Evolutionary conservation across 1,284 basidiomycete species (phyloP), one percentile per base, ranked within the genome.

Genomic region (Cutaneotrichosporon cyanovorans): DNA sequence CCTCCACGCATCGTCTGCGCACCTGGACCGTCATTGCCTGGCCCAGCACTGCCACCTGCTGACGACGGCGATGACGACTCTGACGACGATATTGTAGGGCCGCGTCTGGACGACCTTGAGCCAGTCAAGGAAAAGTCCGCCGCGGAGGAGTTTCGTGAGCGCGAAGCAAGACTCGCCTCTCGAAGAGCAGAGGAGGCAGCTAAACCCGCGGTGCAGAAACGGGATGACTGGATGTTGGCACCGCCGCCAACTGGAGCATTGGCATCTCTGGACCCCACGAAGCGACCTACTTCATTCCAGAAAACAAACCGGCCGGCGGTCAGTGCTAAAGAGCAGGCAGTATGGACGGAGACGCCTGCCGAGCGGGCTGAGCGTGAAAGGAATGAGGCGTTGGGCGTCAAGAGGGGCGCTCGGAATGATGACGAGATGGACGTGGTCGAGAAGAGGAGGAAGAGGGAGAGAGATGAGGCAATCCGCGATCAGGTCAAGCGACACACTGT

Each of bases 161-260:
- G 79, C 41, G 90, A 95, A 68, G 59, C 51, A 21, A 44, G 80
- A 49, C 73, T 79, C 41, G 72, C 79, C 25, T 83, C 86, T 74
- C 83, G 80, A 34, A 28, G 25, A 28, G 12, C 25, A 28, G 25
- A 28, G 25, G 44, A 22, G 28, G 28, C 39, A 2, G 30, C 38
- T 5, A 23, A n/a, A 5, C 25, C 47, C 2, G 48, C 37, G 22
- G 30, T 37, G 10, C 46, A 22, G 3, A 28, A 49, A 35, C 42
- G 91, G 44, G 87, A 92, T 28, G 88, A 91, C 65, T 95, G 90
- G 90, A 95, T 95, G 91, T 76, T 93, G 32, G 83, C 85, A 0
- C 90, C 90, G 1, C 90, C 91, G 0, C 80, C 83, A 11, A 78
- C 81, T 0, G 82, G 84, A 2, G 83, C 85, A 51, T 38, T 42